Conservation (phyloP, 768 basidiomycete species). For the Xerocomus brunneocitrinus region DNA sequence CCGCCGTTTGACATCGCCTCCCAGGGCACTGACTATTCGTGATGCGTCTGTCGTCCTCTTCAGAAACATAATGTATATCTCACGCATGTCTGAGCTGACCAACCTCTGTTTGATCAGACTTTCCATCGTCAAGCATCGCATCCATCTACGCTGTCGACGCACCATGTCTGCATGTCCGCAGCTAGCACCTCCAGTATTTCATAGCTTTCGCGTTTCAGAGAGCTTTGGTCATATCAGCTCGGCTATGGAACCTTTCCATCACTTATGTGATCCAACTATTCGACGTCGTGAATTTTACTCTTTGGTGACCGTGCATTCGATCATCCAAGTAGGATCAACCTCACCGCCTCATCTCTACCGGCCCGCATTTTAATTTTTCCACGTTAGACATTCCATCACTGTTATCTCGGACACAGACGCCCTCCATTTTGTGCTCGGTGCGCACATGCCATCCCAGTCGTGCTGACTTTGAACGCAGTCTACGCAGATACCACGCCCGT, state of each 20-base stretch:
- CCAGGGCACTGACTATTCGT: not conserved
- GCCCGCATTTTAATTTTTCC: conserved; percentile 3
- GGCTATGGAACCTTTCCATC: not conserved
- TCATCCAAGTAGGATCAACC: conserved; percentile 1
- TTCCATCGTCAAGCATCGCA: conserved; percentile 1
- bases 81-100: conserved; percentile 2
- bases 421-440: not conserved
- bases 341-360: not conserved
- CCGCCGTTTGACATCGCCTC: too few relatives aligned
- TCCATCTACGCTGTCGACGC: conserved; percentile 11
- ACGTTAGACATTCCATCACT: not conserved
- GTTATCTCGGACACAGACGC: conserved; percentile 1
- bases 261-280: not conserved
- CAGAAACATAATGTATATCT: not conserved
- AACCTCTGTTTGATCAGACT: not conserved
- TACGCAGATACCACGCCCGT: conserved; percentile 10
- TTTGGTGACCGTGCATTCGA: not conserved
- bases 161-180: conserved; percentile 24
- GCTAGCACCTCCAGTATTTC: not conserved
- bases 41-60: not conserved
- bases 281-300: not conserved
- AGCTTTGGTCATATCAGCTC: not conserved
- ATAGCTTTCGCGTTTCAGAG: not conserved
- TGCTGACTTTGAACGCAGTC: conserved; percentile 12
- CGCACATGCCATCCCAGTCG: conserved; percentile 10